Evolutionary conservation across 305 asterid species (phyloP), one percentile per base, ranked within the genome.

Genomic region (Coffea humblotiana): DNA sequence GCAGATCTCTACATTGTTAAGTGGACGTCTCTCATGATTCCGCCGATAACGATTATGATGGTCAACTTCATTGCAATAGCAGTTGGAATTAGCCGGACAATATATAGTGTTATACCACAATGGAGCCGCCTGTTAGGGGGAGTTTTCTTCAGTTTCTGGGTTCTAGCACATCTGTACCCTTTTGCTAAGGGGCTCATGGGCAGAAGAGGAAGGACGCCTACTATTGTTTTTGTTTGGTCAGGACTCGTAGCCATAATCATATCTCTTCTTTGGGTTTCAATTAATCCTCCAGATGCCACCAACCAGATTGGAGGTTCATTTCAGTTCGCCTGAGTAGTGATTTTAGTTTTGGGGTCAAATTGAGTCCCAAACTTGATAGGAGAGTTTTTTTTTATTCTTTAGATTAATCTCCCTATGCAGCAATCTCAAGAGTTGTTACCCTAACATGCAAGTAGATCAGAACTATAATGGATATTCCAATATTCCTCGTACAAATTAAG

Each of bases 91-190:
- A 89, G 96, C 61, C 83, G 98, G 61, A 94, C 98, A 1, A 92
- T 94, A 61, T 94, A 94, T 71, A 92, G 96, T 27, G 63, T 89
- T 2, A 87, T 94, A 58, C 98, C 98, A 29, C 98, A 94, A 77
- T 94, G 98, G 98, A 94, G 96, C 87, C 93, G 95, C 9, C 79
- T 92, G 85, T 78, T 92, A 14, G 98, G 97, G 9, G 98, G 98
- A 3, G 97, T 91, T 65, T 94, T 94, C 91, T 94, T 94, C 69
- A 92, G 97, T 80, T 94, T 94, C 74, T 94, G 97, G 98, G 98
- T 94, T 54, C 81, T 94, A 86, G 97, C 96, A 47, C 97, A 94
- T 85, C 72, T 94, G 52, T 92, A 90, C 78, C 98, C 98, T 0
- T 94, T 94, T 6, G 96, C 98, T 0, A 94, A 94, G 78, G 97